Evolutionary conservation across 2,329 filamentous ascomycete species (phyloP).

Genomic region (Fusarium sp.): DNA sequence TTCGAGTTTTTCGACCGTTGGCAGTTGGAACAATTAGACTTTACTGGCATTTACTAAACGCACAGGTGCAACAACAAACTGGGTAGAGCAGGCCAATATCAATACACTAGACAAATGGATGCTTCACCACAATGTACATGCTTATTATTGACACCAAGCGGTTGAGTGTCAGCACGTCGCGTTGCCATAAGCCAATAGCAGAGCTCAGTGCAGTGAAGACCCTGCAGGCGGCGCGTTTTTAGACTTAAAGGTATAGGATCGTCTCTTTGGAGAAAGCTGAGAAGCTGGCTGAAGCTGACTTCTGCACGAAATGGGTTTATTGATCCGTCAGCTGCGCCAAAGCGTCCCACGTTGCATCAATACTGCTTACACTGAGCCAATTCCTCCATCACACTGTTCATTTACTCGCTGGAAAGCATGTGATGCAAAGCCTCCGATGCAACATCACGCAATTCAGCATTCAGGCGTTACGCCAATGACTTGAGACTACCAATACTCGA

Average conservation of each 20-base stretch:
- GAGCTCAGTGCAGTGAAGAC: background rate
- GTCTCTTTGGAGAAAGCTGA: background rate
- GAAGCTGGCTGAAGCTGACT: background rate
- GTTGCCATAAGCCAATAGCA: background rate
- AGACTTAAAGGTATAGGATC: background rate
- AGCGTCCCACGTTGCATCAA: background rate
- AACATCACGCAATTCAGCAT: background rate
- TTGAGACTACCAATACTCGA: background rate
- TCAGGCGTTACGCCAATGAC: background rate
- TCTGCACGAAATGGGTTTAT: background rate
- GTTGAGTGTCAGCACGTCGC: no score
- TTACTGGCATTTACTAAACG: conserved; percentile 9
- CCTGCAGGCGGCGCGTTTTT: background rate
- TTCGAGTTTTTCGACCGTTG: conserved; percentile 25
- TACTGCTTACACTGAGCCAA: background rate
- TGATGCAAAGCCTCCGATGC: background rate
- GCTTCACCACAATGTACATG: no score
- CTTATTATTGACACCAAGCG: no score
- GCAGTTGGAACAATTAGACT: conserved; percentile 32
- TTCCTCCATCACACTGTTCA: background rate
- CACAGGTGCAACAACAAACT: no score
- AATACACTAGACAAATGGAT: no score
- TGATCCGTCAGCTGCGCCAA: background rate
- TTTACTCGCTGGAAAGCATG: background rate
- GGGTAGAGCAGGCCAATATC: no score